phyloP scores from a whole-genome alignment of 805 yeast species.

The Suhomyces prunicola region DNA sequence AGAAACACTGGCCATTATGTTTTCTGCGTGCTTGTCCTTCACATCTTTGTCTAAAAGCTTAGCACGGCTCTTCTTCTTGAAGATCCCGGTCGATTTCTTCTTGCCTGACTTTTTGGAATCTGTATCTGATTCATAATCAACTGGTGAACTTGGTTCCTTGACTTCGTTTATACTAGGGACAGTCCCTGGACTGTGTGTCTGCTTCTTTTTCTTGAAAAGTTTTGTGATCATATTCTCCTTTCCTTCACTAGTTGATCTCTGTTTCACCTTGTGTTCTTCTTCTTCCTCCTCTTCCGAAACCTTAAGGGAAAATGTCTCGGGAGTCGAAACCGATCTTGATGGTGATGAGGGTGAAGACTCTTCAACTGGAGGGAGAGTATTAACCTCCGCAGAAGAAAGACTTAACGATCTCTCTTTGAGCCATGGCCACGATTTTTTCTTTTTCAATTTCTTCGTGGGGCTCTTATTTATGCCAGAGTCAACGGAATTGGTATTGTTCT shows the following conservation, averaged over 20 bases:
- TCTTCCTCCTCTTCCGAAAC: constrained; percentile 6
- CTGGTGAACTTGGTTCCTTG: constrained; percentile 19
- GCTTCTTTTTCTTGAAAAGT: constrained; percentile 36
- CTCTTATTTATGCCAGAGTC: constrained; percentile 8
- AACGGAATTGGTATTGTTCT: constrained; percentile 3
- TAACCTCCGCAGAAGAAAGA: constrained; percentile 25
- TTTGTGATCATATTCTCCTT: constrained; percentile 42
- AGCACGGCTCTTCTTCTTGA: constrained; percentile 14
- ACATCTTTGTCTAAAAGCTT: constrained; percentile 11
- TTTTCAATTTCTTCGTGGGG: constrained; percentile 20
- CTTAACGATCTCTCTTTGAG: constrained; percentile 31
- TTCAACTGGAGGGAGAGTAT: constrained; percentile 20
- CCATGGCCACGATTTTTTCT: constrained; percentile 45
- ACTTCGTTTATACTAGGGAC: constrained; percentile 1
- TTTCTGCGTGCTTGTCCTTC: constrained; percentile 3
- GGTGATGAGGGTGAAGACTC: constrained; percentile 16
- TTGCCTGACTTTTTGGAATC: constrained; percentile 13
- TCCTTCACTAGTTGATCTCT: constrained; percentile 12
- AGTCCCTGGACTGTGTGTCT: constrained; percentile 1
- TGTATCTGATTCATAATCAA: constrained; percentile 25
- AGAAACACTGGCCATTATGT: neutral
- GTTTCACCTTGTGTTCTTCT: constrained; percentile 6
- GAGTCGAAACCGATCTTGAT: constrained; percentile 36
- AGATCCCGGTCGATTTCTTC: constrained; percentile 14
- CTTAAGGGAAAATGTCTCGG: constrained; percentile 21